Evolutionary conservation across 2,329 filamentous ascomycete genomes (phyloP).

Genomic region (Ceratocystis cubensis): DNA sequence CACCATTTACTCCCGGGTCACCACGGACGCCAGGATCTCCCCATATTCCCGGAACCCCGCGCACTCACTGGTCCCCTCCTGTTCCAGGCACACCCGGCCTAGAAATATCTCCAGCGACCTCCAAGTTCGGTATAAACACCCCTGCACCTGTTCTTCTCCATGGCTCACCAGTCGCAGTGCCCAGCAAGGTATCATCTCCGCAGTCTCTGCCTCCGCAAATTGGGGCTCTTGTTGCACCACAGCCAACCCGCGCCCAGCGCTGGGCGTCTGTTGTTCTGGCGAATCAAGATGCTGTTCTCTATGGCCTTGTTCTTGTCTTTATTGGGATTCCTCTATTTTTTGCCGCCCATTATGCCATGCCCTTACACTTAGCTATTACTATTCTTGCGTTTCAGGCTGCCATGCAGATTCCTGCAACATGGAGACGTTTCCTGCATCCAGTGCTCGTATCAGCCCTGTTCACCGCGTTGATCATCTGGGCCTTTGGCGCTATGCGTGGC

Average conservation of each 20-base stretch:
- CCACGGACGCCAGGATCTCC: neutral
- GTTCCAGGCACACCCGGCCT: slow-evolving; percentile 15
- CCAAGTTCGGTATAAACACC: slow-evolving; percentile 24
- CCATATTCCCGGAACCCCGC: neutral
- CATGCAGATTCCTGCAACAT: slow-evolving; percentile 36
- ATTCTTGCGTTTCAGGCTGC: slow-evolving; percentile 41
- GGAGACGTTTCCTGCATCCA: slow-evolving; percentile 43
- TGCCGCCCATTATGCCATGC: slow-evolving; percentile 39
- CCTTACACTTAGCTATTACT: slow-evolving; percentile 36
- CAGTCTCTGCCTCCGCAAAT: slow-evolving; percentile 24
- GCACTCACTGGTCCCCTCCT: neutral
- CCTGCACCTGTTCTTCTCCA: slow-evolving; percentile 24
- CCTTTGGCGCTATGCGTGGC: slow-evolving; percentile 37
- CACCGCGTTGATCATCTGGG: slow-evolving; percentile 42
- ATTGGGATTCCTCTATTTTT: slow-evolving; percentile 45
- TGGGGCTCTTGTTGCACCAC: slow-evolving; percentile 30
- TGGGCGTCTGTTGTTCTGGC: slow-evolving; percentile 38
- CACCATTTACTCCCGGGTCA: neutral
- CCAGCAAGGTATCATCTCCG: slow-evolving; percentile 5
- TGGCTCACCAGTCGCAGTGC: neutral
- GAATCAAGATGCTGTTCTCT: slow-evolving; percentile 37
- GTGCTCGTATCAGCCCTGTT: slow-evolving; percentile 43
- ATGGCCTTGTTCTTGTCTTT: slow-evolving; percentile 35
- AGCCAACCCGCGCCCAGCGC: slow-evolving; percentile 35
- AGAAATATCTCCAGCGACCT: slow-evolving; percentile 21